A percentile compares a stretch with the other conserved stretches of the same genome.
Conservation (phyloP, 169 alveolate species). For the Perkinsus marinus region DNA sequence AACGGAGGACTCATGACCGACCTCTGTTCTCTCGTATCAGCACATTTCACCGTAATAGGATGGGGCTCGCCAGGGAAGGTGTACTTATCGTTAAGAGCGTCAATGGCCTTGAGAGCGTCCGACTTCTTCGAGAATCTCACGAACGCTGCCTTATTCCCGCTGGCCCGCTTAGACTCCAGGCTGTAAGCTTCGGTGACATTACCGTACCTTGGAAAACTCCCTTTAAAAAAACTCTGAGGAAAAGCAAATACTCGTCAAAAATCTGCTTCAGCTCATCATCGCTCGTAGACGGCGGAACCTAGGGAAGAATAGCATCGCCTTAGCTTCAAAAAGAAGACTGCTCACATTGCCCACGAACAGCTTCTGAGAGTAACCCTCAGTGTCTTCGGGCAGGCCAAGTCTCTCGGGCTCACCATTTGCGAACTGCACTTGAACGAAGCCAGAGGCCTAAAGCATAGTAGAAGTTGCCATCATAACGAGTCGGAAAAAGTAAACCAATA, state of each 20-base stretch:
- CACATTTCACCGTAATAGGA: neutral
- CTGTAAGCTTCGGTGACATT: neutral
- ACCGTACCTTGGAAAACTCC: neutral
- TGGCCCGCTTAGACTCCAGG: neutral
- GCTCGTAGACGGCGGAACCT: neutral
- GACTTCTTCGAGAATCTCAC: neutral
- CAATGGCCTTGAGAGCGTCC: neutral
- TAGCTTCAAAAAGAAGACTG: neutral
- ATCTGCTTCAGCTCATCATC: neutral
- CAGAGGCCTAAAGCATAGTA: neutral
- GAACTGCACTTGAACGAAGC: neutral
- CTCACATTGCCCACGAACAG: neutral
- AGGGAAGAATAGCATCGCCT: neutral
- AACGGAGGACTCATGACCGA: neutral
- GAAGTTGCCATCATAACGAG: neutral
- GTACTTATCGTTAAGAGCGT: neutral
- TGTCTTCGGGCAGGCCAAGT: neutral
- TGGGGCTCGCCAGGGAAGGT: neutral
- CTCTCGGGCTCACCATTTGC: neutral
- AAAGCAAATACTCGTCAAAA: neutral
- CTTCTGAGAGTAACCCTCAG: neutral
- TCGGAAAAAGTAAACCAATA: neutral
- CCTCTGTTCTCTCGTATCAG: neutral
- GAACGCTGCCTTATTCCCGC: neutral
- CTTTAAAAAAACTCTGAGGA: neutral